phyloP scores from a whole-genome alignment of 108 stramenopile species.

The Stephanodiscus triporus region DNA sequence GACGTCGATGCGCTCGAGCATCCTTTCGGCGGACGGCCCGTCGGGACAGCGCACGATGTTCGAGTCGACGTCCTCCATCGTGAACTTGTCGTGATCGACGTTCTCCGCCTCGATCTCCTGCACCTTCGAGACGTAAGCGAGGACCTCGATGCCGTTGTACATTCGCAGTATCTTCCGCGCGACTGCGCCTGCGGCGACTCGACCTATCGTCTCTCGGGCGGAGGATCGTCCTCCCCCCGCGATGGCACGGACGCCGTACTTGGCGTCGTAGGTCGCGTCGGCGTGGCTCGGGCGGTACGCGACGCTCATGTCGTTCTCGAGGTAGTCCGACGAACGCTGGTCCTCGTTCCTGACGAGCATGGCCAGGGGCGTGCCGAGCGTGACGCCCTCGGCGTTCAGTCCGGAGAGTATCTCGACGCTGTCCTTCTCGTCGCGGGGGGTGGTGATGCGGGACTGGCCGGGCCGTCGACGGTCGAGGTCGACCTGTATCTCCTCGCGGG shows the following conservation, averaged over 20 bases:
- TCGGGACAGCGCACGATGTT: slow-evolving; percentile 97
- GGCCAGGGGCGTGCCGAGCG: slow-evolving; percentile 97
- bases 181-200: slow-evolving; percentile 98
- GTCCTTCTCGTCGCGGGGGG: slow-evolving; percentile 97
- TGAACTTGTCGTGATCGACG: slow-evolving; percentile 89
- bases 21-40: slow-evolving; percentile 75
- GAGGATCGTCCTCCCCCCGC: slow-evolving; percentile 95
- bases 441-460: slow-evolving; percentile 91
- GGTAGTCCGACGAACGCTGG: slow-evolving; percentile 91
- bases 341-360: slow-evolving; percentile 97
- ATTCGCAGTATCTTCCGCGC: slow-evolving; percentile 91
- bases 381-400: slow-evolving; percentile 79
- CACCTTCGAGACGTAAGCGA: slow-evolving; percentile 93
- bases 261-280: slow-evolving; percentile 98
- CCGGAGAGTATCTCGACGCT: slow-evolving; percentile 95
- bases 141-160: slow-evolving; percentile 90
- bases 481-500: slow-evolving; percentile 89
- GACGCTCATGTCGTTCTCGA: slow-evolving; percentile 95
- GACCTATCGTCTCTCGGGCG: slow-evolving; percentile 98
- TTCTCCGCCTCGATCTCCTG: slow-evolving; percentile 84
- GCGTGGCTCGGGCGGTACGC: slow-evolving; percentile 98
- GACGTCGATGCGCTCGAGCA: slow-evolving; percentile 94
- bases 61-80: slow-evolving; percentile 93
- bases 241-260: slow-evolving; percentile 98
- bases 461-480: slow-evolving; percentile 96